These are phyloP conservation scores for Tilletia caries DNA, from an alignment of 1,284 basidiomycete species.

Conservation along the genomic window DNA sequence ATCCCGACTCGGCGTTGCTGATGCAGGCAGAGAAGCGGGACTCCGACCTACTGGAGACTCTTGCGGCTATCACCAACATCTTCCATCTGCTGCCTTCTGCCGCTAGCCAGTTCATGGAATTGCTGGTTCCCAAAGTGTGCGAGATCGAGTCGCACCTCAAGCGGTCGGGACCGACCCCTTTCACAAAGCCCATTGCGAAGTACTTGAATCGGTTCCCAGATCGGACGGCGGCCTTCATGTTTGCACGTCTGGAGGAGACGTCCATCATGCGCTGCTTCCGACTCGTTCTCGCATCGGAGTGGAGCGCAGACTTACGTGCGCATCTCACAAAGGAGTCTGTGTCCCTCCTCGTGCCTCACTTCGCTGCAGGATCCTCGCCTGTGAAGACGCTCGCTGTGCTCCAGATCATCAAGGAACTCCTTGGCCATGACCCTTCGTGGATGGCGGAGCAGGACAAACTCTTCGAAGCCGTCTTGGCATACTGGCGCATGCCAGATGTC, in stretches of 20 bases:
- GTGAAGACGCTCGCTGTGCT: constrained; percentile 57
- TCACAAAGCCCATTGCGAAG: constrained; percentile 86
- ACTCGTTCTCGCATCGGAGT: constrained; percentile 40
- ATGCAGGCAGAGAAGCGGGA: constrained; percentile 67
- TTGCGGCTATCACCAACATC: constrained; percentile 90
- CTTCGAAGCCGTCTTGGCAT: constrained; percentile 48
- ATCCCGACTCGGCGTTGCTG: constrained; percentile 26
- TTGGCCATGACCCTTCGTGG: constrained; percentile 69
- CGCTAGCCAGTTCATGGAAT: constrained; percentile 86
- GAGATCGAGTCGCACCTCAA: constrained; percentile 88
- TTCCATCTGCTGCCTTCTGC: constrained; percentile 85
- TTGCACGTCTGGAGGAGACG: constrained; percentile 67
- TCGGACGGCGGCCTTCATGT: constrained; percentile 80
- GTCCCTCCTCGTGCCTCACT: constrained; percentile 36
- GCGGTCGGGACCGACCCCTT: constrained; percentile 83
- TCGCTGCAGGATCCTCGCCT: constrained; percentile 32
- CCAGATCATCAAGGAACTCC: constrained; percentile 73
- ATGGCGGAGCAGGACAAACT: constrained; percentile 56
- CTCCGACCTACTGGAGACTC: constrained; percentile 85
- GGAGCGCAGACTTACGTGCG: constrained; percentile 38
- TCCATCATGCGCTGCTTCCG: constrained; percentile 43
- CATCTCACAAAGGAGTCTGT: constrained; percentile 33
- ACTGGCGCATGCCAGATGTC: constrained; percentile 38
- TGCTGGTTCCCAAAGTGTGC: constrained; percentile 81
- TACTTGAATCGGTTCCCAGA: constrained; percentile 86